These are phyloP conservation scores for Nemania sp. DNA, from an alignment of 2,329 filamentous ascomycete genomes.

Conservation along the genomic window DNA sequence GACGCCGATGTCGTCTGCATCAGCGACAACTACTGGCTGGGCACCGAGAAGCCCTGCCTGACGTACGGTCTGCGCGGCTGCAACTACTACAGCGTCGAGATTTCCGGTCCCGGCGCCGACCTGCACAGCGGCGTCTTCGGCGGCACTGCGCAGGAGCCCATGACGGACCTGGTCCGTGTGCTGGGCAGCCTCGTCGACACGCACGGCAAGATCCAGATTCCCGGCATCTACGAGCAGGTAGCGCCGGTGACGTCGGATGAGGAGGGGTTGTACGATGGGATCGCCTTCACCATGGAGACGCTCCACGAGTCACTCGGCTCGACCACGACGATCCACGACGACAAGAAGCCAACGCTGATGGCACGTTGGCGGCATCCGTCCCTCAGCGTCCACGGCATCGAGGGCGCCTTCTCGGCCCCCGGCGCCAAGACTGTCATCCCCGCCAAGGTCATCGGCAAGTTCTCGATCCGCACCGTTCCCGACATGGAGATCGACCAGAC, in stretches of 20 bases:
- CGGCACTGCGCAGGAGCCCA: constrained; percentile 94
- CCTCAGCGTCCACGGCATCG: constrained; percentile 89
- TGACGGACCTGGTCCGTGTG: constrained; percentile 90
- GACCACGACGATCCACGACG: constrained; percentile 81
- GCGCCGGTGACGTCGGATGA: constrained; percentile 87
- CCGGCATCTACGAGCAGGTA: constrained; percentile 92
- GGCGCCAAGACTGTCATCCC: constrained; percentile 99
- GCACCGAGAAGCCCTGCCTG: constrained; percentile 96
- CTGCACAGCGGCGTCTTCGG: constrained; percentile 97
- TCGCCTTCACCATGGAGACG: constrained; percentile 95
- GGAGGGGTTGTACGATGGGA: constrained; percentile 82
- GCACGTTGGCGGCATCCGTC: constrained; percentile 94
- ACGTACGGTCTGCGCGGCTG: constrained; percentile 96
- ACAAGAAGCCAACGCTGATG: constrained; percentile 94
- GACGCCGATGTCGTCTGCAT: constrained; percentile 97
- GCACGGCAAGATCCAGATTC: constrained; percentile 89
- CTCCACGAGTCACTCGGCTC: constrained; percentile 90
- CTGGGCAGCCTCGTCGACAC: constrained; percentile 85
- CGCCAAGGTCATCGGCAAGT: constrained; percentile 96
- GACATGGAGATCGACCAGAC: constrained; percentile 95
- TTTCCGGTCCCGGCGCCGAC: constrained; percentile 90
- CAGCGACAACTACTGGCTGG: constrained; percentile 99
- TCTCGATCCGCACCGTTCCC: constrained; percentile 95
- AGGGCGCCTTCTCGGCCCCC: constrained; percentile 90
- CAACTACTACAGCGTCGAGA: constrained; percentile 95